Base-by-base conservation (phyloP, 1,284 basidiomycete genomes). In the Boletus subluridellus region DNA sequence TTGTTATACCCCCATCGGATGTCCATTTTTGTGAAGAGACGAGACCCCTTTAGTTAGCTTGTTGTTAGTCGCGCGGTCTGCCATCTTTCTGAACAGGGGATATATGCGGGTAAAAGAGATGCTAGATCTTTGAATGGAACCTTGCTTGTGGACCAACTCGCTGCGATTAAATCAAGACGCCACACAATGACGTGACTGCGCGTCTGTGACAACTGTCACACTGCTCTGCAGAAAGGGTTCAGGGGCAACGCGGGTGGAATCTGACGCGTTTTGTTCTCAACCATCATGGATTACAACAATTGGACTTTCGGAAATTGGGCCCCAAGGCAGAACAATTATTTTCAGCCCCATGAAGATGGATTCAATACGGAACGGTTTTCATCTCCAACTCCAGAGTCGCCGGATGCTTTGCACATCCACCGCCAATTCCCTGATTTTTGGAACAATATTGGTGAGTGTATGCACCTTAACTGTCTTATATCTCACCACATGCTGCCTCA, bases 391-490 rank as follows among this genome's bases (percentile, higher is more conserved):
- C 12, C 45, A 39, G 52, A 51, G 8, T 61, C 61, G 11, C 52
- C 53, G 0, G 54, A 59, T 37, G 52, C 34, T 26, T 46, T 48
- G 45, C 45, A 55, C 32, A 5, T 61, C 46, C 51, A 59, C 47
- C 47, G 34, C 45, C 46, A 58, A 38, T 26, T 37, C 32, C 35
- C 51, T 6, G 37, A 45, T 47, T 62, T 67, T 49, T 52, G 59
- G 26, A 74, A 76, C 42, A 73, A 76, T 39, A 75, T 75, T 61
- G 72, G 84, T 83, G 71, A 65, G 69, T 83, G 70, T 82, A 81
- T 84, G 81, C 80, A 72, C 34, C 60, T 49, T 37, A 8, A 17
- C 17, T 45, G 5, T 30, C 8, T 37, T 55, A 28, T 55, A 39
- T 38, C 17, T 34, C 39, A 41, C n/a, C 55, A 44, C 50, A 60